Base-by-base conservation (phyloP, 176 grass and related monocot species). In the Lolium multiflorum region DNA sequence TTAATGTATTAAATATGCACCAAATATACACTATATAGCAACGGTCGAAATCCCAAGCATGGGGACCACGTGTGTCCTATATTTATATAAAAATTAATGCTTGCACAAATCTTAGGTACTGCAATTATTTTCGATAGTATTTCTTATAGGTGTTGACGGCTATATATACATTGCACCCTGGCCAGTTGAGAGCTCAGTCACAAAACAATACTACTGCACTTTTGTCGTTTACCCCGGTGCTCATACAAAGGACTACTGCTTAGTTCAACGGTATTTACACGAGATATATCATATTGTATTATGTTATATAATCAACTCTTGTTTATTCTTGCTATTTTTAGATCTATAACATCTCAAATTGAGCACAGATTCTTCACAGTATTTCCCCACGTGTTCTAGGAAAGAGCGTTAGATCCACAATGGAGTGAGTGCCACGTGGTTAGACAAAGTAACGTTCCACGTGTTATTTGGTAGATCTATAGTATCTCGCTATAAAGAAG, bases 401-500 rank as follows among this genome's bases (percentile, higher is more conserved):
- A 21, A 46, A 41, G 16, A 70, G 4, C 38, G 3, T 70, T 12
- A 44, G 39, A 71, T 71, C 39, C 17, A 71, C 1, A 44, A 46
- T 9, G 1, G 7, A 20, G 17, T 71, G 18, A 11, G 39, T 71
- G 1, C 1, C 17, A 71, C 18, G 10, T 44, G 68, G 31, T 35
- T 35, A 35, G 1, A 70, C 17, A 71, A 72, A 72, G 18, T 71
- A 70, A 15, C 1, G 9, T 70, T 2, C 17, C 37, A 71, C 4
- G 68, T 71, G 18, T n/a, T 44, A 37, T 4, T 41, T 70, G 17
- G 17, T 3, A n/a, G 35, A 70, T 70, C 3, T 18, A 0, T 70
- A n/a, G 37, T 39, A 43, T 70, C 67, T 70, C 20, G 37, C 17
- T 70, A 70, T 43, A 93, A 87, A 56, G 54, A 56, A 56, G 54